Evolutionary conservation across 192 early-diverging fungal species (phyloP).

Genomic region (Rhizoclosmatium globosum): DNA sequence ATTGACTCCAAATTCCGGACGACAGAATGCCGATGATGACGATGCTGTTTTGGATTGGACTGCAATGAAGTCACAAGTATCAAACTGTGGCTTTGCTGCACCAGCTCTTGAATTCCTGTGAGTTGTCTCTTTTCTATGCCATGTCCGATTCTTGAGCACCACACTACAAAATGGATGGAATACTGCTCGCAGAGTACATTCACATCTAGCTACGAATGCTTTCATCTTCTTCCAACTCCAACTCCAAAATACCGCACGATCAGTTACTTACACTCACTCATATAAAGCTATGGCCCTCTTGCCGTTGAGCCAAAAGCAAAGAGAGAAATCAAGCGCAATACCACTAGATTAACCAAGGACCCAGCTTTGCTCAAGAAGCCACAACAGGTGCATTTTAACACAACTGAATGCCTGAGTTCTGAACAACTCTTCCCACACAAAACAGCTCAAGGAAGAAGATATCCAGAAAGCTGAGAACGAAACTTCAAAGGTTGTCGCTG

Average conservation of each 20-base stretch:
- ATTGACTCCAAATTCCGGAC: slow-evolving; percentile 45
- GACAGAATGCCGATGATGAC: slow-evolving; percentile 54
- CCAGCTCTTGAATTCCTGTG: slow-evolving; percentile 84
- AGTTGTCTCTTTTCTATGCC: slow-evolving; percentile 31
- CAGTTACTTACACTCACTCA: background rate
- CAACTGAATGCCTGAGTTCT: too few species aligned
- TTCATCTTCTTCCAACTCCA: too few species aligned
- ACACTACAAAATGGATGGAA: too few species aligned
- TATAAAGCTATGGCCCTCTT: slow-evolving; percentile 72
- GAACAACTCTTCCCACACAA: too few species aligned
- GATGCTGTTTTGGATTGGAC: slow-evolving; percentile 65
- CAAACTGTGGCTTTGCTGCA: slow-evolving; percentile 58
- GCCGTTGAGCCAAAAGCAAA: slow-evolving; percentile 65
- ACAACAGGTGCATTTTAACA: slow-evolving; percentile 40
- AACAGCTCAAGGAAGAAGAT: slow-evolving; percentile 70
- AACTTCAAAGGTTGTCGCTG: slow-evolving; percentile 82
- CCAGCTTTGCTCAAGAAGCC: slow-evolving; percentile 55
- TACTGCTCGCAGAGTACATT: too few species aligned
- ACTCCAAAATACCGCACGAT: background rate
- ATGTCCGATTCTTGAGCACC: too few species aligned
- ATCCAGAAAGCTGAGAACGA: slow-evolving; percentile 85
- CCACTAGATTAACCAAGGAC: slow-evolving; percentile 55
- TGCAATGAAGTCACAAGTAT: slow-evolving; percentile 61
- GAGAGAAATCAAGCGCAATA: slow-evolving; percentile 30
- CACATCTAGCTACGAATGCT: too few species aligned